Evolutionary conservation across 1,284 basidiomycete genomes (phyloP).

Genomic region (Rhizoctonia solani): DNA sequence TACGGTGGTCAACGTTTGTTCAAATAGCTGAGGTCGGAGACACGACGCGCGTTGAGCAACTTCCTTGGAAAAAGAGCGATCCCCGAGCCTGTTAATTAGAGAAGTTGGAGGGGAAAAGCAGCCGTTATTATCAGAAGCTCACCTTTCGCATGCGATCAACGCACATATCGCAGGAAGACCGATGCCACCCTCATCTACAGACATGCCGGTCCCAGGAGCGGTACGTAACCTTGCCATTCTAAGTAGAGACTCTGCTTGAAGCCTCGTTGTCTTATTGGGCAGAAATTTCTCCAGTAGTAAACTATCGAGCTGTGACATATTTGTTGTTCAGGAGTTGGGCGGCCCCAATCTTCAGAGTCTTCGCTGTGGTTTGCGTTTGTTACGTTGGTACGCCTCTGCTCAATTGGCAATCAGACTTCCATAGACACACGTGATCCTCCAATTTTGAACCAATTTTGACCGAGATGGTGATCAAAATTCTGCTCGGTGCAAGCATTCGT

Average conservation of each 20-base stretch:
- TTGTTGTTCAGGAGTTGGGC: not conserved
- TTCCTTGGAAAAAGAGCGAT: constrained; percentile 31
- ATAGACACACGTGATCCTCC: too few species aligned
- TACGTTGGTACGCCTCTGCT: too few species aligned
- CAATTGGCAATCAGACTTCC: not conserved
- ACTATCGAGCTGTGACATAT: constrained; percentile 31
- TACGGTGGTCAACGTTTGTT: constrained; percentile 24
- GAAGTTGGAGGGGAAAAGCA: not conserved
- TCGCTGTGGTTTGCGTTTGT: too few species aligned
- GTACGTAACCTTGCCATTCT: constrained; percentile 31
- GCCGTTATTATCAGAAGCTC: not conserved
- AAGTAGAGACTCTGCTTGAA: constrained; percentile 33
- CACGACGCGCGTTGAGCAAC: constrained; percentile 34
- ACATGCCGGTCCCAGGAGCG: constrained; percentile 33
- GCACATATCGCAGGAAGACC: constrained; percentile 33
- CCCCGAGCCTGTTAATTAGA: constrained; percentile 17
- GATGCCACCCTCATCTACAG: constrained; percentile 32
- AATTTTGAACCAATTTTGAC: too few species aligned
- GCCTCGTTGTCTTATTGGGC: constrained; percentile 33
- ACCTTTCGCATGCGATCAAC: constrained; percentile 34
- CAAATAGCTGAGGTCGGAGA: constrained; percentile 31
- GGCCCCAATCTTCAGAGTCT: not conserved
- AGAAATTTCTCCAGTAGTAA: constrained; percentile 32
- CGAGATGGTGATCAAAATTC: too few species aligned
- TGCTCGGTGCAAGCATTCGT: too few species aligned